phyloP scores from a whole-genome alignment of 495 filamentous ascomycete species.

The Penicillium verhagenii region DNA sequence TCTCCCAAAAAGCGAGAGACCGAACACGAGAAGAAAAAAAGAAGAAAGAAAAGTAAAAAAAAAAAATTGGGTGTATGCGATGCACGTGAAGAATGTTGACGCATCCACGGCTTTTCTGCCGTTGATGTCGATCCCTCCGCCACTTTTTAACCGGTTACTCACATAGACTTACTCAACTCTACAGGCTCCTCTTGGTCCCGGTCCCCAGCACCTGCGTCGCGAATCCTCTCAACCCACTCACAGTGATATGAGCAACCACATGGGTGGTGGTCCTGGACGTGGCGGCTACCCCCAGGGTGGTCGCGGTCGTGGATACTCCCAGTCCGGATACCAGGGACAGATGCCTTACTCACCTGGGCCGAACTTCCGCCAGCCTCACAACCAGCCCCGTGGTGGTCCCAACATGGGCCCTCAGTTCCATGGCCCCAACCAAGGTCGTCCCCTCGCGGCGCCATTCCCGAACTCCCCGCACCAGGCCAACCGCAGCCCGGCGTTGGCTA shows the following conservation, averaged over 20 bases:
- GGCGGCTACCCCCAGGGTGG: slow-evolving; percentile 59
- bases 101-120: slow-evolving; percentile 1
- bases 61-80: not conserved
- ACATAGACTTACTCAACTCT: slow-evolving; percentile 57
- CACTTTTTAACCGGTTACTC: slow-evolving; percentile 26
- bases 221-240: slow-evolving; percentile 80
- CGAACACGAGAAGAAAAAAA: no score
- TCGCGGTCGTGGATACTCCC: slow-evolving; percentile 67
- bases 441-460: slow-evolving; percentile 51
- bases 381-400: slow-evolving; percentile 61
- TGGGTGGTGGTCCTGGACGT: slow-evolving; percentile 51
- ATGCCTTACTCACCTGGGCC: slow-evolving; percentile 66
- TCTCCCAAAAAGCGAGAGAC: not conserved
- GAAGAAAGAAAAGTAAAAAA: not conserved
- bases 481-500: slow-evolving; percentile 71
- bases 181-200: slow-evolving; percentile 60
- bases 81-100: slow-evolving; percentile 2
- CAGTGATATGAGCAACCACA: slow-evolving; percentile 67
- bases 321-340: slow-evolving; percentile 56
- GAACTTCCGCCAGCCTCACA: slow-evolving; percentile 58
- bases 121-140: not conserved
- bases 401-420: slow-evolving; percentile 67
- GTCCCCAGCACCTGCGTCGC: slow-evolving; percentile 72
- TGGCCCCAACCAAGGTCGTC: slow-evolving; percentile 50
- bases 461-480: slow-evolving; percentile 65